phyloP scores from a whole-genome alignment of 2,329 filamentous ascomycete species.

The Colletotrichum viniferum region DNA sequence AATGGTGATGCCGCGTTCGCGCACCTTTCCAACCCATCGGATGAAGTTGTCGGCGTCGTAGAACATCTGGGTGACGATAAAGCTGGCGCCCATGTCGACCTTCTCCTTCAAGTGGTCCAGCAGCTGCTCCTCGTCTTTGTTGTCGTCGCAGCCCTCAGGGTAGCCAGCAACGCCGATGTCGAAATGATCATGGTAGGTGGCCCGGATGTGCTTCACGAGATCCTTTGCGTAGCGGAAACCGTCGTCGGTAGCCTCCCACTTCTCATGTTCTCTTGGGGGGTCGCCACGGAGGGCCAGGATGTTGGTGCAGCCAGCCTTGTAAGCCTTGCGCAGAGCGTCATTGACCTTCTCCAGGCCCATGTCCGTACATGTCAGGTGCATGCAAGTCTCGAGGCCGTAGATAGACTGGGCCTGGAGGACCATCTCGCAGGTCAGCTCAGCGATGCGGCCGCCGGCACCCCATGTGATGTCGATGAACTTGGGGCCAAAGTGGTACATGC shows the following conservation, averaged over 20 bases:
- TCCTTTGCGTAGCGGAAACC: constrained; percentile 93
- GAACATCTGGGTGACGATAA: constrained; percentile 99
- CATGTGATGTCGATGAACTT: constrained; percentile 98
- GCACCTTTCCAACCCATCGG: constrained; percentile 85
- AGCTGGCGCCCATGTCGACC: constrained; percentile 89
- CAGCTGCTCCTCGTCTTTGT: constrained; percentile 82
- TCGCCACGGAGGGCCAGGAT: constrained; percentile 94
- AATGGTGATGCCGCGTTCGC: constrained; percentile 81
- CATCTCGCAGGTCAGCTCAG: constrained; percentile 96
- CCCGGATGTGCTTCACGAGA: constrained; percentile 81
- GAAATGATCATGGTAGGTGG: constrained; percentile 76
- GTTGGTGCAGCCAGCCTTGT: constrained; percentile 96
- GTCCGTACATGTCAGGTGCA: constrained; percentile 98
- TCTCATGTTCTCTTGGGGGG: constrained; percentile 90
- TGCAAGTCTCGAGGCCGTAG: constrained; percentile 96
- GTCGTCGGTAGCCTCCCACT: constrained; percentile 86
- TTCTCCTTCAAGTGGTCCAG: constrained; percentile 93
- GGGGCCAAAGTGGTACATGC: constrained; percentile 93
- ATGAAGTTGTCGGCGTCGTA: constrained; percentile 97
- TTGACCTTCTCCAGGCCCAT: constrained; percentile 95
- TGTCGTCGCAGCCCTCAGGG: constrained; percentile 93
- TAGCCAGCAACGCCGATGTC: constrained; percentile 98
- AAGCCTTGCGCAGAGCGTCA: constrained; percentile 83
- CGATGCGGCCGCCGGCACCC: constrained; percentile 92
- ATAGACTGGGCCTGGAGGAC: constrained; percentile 93